Conservation (phyloP, 116 monocot species). For the Papilionanthe hybrid region DNA sequence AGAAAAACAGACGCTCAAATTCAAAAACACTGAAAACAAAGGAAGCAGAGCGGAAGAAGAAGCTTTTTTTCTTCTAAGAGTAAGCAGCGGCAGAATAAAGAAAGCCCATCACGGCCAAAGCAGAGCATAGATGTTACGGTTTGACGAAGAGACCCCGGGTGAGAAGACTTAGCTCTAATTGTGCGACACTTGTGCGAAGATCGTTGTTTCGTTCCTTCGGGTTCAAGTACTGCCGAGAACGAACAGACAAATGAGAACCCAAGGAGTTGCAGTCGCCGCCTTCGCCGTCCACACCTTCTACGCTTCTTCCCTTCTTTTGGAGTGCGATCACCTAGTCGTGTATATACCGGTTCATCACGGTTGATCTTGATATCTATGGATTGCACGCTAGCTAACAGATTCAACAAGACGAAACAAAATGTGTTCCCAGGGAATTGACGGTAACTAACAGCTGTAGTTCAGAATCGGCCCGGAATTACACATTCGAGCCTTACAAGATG, state of each 20-base stretch:
- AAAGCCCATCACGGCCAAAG: neutral
- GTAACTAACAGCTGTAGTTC: too few relatives aligned
- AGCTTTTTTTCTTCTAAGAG: neutral
- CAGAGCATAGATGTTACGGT: neutral
- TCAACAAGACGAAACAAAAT: too few relatives aligned
- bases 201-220: neutral
- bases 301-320: neutral
- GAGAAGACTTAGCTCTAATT: neutral
- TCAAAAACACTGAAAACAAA: neutral
- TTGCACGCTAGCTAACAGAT: too few relatives aligned
- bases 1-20: neutral
- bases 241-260: neutral
- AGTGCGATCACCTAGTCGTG: neutral
- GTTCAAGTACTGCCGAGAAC: neutral
- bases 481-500: too few relatives aligned
- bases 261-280: neutral
- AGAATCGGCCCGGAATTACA: too few relatives aligned
- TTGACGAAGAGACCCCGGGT: neutral
- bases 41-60: neutral
- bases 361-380: too few relatives aligned
- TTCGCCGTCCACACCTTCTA: neutral
- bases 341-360: neutral
- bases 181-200: neutral
- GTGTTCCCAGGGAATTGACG: too few relatives aligned
- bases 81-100: too few relatives aligned